Percentiles rank a stretch among this genome's conserved stretches.
phyloP scores from a whole-genome alignment of 2,329 filamentous ascomycete genomes.

The Metarhizium rileyi region DNA sequence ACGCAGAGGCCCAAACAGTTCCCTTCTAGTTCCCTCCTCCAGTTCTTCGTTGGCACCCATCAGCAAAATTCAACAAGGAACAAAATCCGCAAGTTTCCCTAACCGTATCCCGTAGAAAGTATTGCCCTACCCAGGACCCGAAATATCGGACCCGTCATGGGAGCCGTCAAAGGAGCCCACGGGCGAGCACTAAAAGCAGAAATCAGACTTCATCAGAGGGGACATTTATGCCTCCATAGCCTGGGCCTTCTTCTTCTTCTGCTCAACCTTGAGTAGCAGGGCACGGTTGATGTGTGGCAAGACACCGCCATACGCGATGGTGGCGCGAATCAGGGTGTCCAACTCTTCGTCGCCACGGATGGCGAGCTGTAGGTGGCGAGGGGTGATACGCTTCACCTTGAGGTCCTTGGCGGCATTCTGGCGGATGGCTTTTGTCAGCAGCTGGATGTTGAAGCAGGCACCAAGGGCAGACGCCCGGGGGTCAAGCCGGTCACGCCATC shows the following conservation, averaged over 20 bases:
- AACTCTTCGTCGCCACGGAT: slow-evolving; percentile 98
- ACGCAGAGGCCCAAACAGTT: not conserved
- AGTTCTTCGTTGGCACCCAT: not conserved
- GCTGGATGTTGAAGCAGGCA: not conserved
- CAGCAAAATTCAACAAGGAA: not conserved
- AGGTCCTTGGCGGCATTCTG: slow-evolving; percentile 97
- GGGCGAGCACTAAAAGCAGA: slow-evolving; percentile 11
- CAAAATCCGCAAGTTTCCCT: slow-evolving; percentile 3
- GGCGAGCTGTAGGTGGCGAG: slow-evolving; percentile 92
- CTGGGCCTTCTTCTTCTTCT: slow-evolving; percentile 92
- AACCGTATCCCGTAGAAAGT: slow-evolving; percentile 2
- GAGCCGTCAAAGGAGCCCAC: not conserved
- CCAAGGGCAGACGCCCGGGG: not conserved
- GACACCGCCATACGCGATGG: slow-evolving; percentile 97
- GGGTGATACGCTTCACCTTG: slow-evolving; percentile 99
- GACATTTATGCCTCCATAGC: slow-evolving; percentile 33
- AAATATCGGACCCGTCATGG: not conserved
- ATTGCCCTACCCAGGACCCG: slow-evolving; percentile 2
- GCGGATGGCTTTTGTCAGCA: not conserved
- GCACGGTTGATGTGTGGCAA: slow-evolving; percentile 98
- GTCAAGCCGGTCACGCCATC: not conserved
- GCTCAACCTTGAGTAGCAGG: slow-evolving; percentile 87
- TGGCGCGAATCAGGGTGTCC: slow-evolving; percentile 93
- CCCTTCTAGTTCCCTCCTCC: not conserved
- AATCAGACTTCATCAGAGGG: not conserved